A percentile compares a stretch with the other conserved stretches of the same genome.
Conservation (phyloP, 768 basidiomycete genomes). For the Gloeopeniophorella convolvens region DNA sequence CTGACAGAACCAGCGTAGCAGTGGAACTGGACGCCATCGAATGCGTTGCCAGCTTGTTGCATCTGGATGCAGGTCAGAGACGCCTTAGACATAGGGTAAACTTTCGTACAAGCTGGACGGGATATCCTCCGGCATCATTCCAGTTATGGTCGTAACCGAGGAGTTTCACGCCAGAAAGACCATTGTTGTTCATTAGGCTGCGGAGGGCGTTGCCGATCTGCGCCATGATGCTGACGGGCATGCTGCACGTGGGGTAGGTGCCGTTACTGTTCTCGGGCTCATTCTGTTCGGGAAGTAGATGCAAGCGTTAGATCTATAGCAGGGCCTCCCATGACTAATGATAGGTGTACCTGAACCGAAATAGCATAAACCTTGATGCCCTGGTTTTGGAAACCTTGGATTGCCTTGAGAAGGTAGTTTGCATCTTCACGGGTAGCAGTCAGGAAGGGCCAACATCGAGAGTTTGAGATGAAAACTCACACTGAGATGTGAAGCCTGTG, state of each 20-base stretch:
- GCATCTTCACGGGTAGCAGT: constrained; percentile 40
- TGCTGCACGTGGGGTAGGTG: constrained; percentile 59
- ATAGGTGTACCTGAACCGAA: constrained; percentile 39
- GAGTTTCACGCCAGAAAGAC: constrained; percentile 51
- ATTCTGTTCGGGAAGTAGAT: constrained; percentile 34
- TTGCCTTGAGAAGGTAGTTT: constrained; percentile 62
- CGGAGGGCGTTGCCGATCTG: constrained; percentile 51
- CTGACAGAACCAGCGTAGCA: constrained; percentile 56
- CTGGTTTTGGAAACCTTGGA: constrained; percentile 60
- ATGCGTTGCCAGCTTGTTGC: constrained; percentile 48
- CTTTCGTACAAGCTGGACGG: constrained; percentile 48
- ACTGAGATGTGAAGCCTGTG: constrained; percentile 34
- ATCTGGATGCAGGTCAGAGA: constrained; percentile 32
- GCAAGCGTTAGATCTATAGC: background rate
- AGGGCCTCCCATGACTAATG: too few species aligned
- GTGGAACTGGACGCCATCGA: constrained; percentile 65
- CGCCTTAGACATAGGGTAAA: background rate
- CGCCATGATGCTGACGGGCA: constrained; percentile 51
- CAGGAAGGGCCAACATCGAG: background rate
- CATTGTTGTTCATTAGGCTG: constrained; percentile 54
- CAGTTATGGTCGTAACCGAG: constrained; percentile 75
- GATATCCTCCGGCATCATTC: constrained; percentile 56
- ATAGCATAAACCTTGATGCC: constrained; percentile 61
- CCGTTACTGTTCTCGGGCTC: constrained; percentile 51
- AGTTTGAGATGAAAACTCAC: constrained; percentile 34